Evolutionary conservation across 2,329 filamentous ascomycete species (phyloP).

Genomic region (Phialophora tarda): DNA sequence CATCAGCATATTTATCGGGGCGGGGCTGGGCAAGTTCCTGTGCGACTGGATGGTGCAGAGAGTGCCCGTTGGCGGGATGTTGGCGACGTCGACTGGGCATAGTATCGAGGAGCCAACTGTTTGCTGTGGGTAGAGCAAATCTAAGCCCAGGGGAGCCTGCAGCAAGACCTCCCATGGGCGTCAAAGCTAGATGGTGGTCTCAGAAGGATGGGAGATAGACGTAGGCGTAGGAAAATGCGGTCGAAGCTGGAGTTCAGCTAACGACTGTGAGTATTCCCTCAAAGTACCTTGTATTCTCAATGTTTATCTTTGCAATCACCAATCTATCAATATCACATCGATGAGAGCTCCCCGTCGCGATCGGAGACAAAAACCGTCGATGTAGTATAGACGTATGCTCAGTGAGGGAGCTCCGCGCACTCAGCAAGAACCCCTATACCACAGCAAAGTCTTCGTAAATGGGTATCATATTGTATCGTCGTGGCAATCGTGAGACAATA

Average conservation of each 20-base stretch:
- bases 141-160: too few species aligned
- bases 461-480: slow-evolving; percentile 27
- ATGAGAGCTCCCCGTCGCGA: too few species aligned
- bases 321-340: too few species aligned
- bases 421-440: not conserved
- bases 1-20: slow-evolving; percentile 78
- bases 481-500: slow-evolving; percentile 21
- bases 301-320: too few species aligned
- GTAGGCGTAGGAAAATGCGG: too few species aligned
- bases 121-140: slow-evolving; percentile 29
- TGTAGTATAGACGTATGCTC: not conserved
- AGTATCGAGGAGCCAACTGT: slow-evolving; percentile 32
- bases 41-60: slow-evolving; percentile 65
- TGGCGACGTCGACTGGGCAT: slow-evolving; percentile 5
- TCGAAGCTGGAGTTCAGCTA: too few species aligned
- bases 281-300: too few species aligned
- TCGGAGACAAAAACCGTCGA: too few species aligned
- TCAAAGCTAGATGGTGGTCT: not conserved
- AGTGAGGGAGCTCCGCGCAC: too few species aligned
- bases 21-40: slow-evolving; percentile 73
- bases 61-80: slow-evolving; percentile 48
- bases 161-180: not conserved
- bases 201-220: not conserved
- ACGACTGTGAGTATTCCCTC: too few species aligned
- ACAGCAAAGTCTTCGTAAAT: slow-evolving; percentile 1